Evolutionary conservation across 1,139 yeast genomes (phyloP).

Genomic region (Suhomyces anneliseae): DNA sequence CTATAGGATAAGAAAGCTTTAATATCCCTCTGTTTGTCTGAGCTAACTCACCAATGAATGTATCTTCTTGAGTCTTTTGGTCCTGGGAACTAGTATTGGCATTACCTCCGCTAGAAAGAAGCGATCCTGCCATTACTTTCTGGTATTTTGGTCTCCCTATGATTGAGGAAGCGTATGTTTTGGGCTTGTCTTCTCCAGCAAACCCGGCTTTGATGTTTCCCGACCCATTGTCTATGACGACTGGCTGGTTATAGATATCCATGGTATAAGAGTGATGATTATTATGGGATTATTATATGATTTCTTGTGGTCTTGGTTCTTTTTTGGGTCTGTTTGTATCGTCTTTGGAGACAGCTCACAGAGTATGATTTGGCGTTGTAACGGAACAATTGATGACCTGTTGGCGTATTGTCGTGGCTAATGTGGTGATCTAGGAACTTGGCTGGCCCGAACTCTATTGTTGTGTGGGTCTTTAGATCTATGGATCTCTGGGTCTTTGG

Average conservation of each 20-base stretch:
- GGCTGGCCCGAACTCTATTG: no score
- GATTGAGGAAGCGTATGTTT: slow-evolving; percentile 49
- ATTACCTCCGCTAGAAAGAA: slow-evolving; percentile 33
- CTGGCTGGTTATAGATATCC: slow-evolving; percentile 70
- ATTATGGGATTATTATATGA: neutral
- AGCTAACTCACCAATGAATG: slow-evolving; percentile 74
- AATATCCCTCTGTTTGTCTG: slow-evolving; percentile 75
- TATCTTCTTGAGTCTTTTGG: slow-evolving; percentile 25
- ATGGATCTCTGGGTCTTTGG: no score
- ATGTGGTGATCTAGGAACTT: no score
- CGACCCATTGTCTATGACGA: slow-evolving; percentile 93
- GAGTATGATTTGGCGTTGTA: no score
- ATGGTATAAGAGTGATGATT: neutral
- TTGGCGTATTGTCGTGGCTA: no score
- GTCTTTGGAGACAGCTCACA: no score
- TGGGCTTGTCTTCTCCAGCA: slow-evolving; percentile 88
- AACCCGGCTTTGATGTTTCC: slow-evolving; percentile 87
- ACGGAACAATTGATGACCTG: no score
- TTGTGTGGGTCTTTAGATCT: no score
- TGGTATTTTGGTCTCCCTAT: slow-evolving; percentile 84
- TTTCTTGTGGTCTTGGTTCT: no score
- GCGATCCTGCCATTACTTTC: slow-evolving; percentile 81
- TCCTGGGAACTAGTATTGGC: neutral
- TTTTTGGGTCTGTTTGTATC: no score
- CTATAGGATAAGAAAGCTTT: slow-evolving; percentile 67